These are phyloP conservation scores for Aspergillus baeticus DNA, from an alignment of 495 filamentous ascomycete genomes.

Conservation along the genomic window DNA sequence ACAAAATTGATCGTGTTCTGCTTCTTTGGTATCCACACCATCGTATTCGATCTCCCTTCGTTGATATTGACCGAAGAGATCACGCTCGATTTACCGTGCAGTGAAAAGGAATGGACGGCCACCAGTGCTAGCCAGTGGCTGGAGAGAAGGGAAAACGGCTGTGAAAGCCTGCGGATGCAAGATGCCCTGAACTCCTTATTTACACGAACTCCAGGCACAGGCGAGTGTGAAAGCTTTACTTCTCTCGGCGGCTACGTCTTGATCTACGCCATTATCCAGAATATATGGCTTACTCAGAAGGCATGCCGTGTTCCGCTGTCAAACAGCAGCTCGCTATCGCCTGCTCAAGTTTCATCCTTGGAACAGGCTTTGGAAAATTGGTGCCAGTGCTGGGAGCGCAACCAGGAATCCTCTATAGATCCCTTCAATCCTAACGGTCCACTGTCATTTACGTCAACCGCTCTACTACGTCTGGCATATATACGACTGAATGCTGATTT, in stretches of 20 bases:
- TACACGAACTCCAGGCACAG: slow-evolving; percentile 14
- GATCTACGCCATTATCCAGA: slow-evolving; percentile 67
- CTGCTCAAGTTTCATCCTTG: slow-evolving; percentile 55
- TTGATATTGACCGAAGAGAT: slow-evolving; percentile 62
- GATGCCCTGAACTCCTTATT: slow-evolving; percentile 33
- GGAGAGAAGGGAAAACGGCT: slow-evolving; percentile 24
- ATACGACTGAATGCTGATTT: slow-evolving; percentile 68
- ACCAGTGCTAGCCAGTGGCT: slow-evolving; percentile 28
- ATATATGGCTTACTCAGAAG: slow-evolving; percentile 66
- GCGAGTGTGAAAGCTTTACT: slow-evolving; percentile 39
- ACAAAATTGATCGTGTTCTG: slow-evolving; percentile 49
- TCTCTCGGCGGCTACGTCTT: slow-evolving; percentile 67
- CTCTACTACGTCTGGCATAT: slow-evolving; percentile 63
- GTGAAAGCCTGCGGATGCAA: slow-evolving; percentile 34
- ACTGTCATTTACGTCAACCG: slow-evolving; percentile 66
- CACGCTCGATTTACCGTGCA: slow-evolving; percentile 57
- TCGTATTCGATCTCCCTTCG: slow-evolving; percentile 50
- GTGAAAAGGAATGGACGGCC: slow-evolving; percentile 42
- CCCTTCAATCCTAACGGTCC: slow-evolving; percentile 55
- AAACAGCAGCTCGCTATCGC: slow-evolving; percentile 44
- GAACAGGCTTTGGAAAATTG: slow-evolving; percentile 61
- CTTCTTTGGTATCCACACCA: slow-evolving; percentile 51
- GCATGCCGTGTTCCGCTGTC: slow-evolving; percentile 46
- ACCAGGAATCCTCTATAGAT: slow-evolving; percentile 51
- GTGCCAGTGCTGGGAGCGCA: slow-evolving; percentile 60